Percentiles rank a stretch among this genome's conserved stretches.
Evolutionary conservation across 208 protist species (phyloP).

Genomic region (Leptomonas seymouri): DNA sequence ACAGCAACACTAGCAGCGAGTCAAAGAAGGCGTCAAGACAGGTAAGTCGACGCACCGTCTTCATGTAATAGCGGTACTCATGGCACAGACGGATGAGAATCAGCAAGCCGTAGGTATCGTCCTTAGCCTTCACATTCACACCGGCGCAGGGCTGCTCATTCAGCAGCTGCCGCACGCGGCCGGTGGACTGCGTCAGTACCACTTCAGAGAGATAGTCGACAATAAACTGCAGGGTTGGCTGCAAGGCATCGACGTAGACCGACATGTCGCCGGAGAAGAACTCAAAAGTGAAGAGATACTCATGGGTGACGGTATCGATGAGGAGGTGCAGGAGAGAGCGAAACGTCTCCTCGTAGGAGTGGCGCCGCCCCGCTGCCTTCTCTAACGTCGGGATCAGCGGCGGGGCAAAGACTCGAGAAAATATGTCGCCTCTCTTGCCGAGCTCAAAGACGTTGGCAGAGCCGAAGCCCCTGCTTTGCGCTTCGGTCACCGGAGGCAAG

Average conservation of each 20-base stretch:
- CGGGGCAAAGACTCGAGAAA: conserved; percentile 45
- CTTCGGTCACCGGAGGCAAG: conserved; percentile 58
- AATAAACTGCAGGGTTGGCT: conserved; percentile 78
- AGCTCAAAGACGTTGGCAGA: conserved; percentile 39
- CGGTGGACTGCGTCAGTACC: conserved; percentile 49
- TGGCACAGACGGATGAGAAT: conserved; percentile 78
- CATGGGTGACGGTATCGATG: conserved; percentile 84
- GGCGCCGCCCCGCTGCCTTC: conserved; percentile 43
- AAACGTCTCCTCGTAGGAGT: conserved; percentile 88
- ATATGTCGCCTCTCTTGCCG: conserved; percentile 56
- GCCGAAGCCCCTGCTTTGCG: conserved; percentile 14
- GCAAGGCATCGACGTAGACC: conserved; percentile 79
- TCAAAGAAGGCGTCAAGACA: conserved; percentile 87
- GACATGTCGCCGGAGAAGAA: conserved; percentile 86
- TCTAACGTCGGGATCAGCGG: conserved; percentile 83
- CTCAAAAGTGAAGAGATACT: conserved; percentile 88
- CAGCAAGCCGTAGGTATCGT: conserved; percentile 81
- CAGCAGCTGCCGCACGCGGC: conserved; percentile 42
- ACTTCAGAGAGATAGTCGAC: conserved; percentile 84
- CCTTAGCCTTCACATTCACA: conserved; percentile 52
- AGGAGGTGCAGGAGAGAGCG: conserved; percentile 71
- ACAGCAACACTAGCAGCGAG: conserved; percentile 74
- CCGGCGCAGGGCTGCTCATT: conserved; percentile 45
- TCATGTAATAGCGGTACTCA: conserved; percentile 82
- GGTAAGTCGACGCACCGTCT: conserved; percentile 55